phyloP scores from a whole-genome alignment of 2,329 filamentous ascomycete species.

The Diaporthe velutina region DNA sequence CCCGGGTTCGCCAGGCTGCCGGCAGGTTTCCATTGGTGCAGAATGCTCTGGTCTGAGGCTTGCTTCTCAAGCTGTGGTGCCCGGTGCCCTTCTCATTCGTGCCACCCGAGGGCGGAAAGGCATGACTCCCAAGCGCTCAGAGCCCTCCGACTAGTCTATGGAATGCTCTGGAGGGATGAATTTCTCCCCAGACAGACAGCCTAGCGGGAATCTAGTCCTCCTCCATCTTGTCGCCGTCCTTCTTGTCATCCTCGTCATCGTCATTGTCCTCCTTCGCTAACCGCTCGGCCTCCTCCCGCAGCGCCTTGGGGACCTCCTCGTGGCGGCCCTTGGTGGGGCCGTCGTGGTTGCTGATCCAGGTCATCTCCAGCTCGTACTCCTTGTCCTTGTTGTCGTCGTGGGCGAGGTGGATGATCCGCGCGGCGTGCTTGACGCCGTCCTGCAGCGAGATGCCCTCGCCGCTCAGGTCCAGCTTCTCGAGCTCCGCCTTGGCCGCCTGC shows the following conservation, averaged over 20 bases:
- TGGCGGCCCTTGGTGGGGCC: slow-evolving; percentile 95
- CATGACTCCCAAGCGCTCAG: neutral
- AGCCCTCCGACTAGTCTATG: neutral
- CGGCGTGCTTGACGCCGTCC: slow-evolving; percentile 95
- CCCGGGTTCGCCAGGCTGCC: neutral
- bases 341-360: slow-evolving; percentile 88
- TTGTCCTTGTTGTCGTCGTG: slow-evolving; percentile 99
- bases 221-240: slow-evolving; percentile 87
- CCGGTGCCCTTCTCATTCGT: neutral
- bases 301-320: slow-evolving; percentile 90
- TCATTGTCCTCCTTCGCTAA: slow-evolving; percentile 88
- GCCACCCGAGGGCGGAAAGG: neutral
- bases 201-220: slow-evolving; percentile 56
- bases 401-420: slow-evolving; percentile 95
- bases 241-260: slow-evolving; percentile 82
- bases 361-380: slow-evolving; percentile 99
- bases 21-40: neutral
- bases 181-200: neutral
- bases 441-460: slow-evolving; percentile 82
- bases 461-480: slow-evolving; percentile 95
- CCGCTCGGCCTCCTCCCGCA: slow-evolving; percentile 92
- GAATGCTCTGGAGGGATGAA: neutral
- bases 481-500: slow-evolving; percentile 96
- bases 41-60: neutral
- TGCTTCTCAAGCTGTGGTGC: neutral